Base-by-base conservation (phyloP, 495 filamentous ascomycete genomes). In the Annulohypoxylon stygium region DNA sequence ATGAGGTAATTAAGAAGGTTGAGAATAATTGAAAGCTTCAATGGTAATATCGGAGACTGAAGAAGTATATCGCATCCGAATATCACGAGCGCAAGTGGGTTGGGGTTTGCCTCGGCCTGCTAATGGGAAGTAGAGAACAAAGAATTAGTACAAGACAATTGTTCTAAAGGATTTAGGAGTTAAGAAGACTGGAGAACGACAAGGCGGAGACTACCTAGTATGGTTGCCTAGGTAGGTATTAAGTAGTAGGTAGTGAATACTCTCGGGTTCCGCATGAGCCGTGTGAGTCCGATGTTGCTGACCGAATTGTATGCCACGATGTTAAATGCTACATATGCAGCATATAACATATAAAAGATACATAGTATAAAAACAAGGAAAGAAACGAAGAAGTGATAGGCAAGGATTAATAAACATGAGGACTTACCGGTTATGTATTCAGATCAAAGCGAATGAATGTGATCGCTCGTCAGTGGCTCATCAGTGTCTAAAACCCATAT, bases 401-500 rank as follows among this genome's bases (percentile, higher is more conserved):
- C 26, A 25, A 59, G 39, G 43, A 60, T 14, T 57, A 18, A 20
- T 59, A 30, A 30, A 25, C 12, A 50, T 47, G 6, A 45, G 41
- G 20, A 33, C 50, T 61, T 43, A 70, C 61, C 67, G 20, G 63
- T 33, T 60, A 26, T 50, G 34, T n/a, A 33, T 43, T 36, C 23
- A 7, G 26, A 43, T 33, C 26, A 18, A 68, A 30, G 30, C 30
- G 33, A 16, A 20, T 0, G 36, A 7, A 50, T 36, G 36, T 47
- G 25, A 48, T 54, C 54, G 14, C 37, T 14, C 54, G 36, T 73
- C 48, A 65, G 37, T 65, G 8, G 14, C 37, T 14, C 54, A 47
- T 73, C 48, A 65, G 37, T 65, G 8, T 55, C n/a, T 14, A 25
- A 65, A n/a, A 43, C 47, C 37, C 70, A 73, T 68, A 25, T 55